Evolutionary conservation across 495 filamentous ascomycete genomes (phyloP), one percentile per base, ranked within the genome.

Genomic region (Penicillium taxi): DNA sequence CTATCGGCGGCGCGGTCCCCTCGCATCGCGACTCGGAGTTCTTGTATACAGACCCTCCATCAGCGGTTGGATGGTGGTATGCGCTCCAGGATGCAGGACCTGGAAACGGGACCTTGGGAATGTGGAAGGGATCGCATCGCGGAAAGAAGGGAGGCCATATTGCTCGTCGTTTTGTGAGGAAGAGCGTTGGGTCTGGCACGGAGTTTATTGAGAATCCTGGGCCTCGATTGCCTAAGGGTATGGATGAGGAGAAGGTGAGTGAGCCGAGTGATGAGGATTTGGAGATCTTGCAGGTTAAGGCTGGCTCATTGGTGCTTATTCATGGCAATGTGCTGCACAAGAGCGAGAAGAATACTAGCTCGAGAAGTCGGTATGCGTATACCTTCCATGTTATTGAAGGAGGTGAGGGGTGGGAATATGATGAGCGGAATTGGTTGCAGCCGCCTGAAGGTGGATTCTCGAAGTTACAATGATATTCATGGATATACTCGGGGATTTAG

Each of bases 311-410:
- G 58, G 87, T 96, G 26, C 57, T 98, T 32, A 96, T 98, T 46
- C 91, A 98, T 69, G 91, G 91, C 12, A 96, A 98, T 67, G 63
- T 96, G 28, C 47, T 98, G 60, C 91, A 98, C 56, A 91, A 94
- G 75, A 96, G 91, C 58, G 86, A 93, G 72, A 83, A 70, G 72
- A 98, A 98, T 49, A 58, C 73, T 22, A 94, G 91, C 50, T 57
- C 66, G 39, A 83, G 81, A 63, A 89, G 88, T 38, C 74, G 91
- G 51, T 93, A 86, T 56, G 94, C 94, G 16, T 98, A 98, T 63
- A 98, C 93, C 0, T 98, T 96, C 51, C 91, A 98, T 67, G 74
- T 94, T 26, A 96, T 96, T 54, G 91, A 96, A 59, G 85, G 86
- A 0, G 80, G 84, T 32, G 74, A 80, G 26, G 64, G 64, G 13